Conservation (phyloP, 139 green algal species). For the Tetraselmis striata region DNA sequence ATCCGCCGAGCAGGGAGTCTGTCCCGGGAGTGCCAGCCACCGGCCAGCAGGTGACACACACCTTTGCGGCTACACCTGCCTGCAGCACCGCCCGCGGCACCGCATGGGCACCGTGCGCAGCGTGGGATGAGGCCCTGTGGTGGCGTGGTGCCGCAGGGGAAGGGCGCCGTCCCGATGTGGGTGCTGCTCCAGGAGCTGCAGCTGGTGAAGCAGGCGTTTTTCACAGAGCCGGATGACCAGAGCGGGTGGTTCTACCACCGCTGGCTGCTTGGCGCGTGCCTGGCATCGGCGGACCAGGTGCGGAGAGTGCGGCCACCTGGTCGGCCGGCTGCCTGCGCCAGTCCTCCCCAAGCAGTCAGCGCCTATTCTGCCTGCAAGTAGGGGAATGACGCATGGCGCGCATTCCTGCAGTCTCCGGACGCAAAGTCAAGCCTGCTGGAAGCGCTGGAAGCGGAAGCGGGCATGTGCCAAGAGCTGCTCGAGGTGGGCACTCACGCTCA, state of each 20-base stretch:
- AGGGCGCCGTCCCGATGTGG: background rate
- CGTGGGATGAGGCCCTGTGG: constrained; percentile 85
- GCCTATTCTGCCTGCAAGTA: background rate
- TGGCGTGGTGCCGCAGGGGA: constrained; percentile 52
- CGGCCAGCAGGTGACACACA: background rate
- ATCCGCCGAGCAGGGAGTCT: no score
- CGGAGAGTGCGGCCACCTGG: no score
- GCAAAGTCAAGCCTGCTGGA: constrained; percentile 6
- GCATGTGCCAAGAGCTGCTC: constrained; percentile 30
- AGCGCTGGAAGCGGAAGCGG: constrained; percentile 32
- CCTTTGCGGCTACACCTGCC: constrained; percentile 1
- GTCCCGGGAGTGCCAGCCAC: no score
- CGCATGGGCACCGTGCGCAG: constrained; percentile 66
- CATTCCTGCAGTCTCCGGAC: background rate
- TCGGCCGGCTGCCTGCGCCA: background rate
- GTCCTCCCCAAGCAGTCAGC: background rate
- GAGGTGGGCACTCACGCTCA: constrained; percentile 30
- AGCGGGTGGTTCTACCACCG: constrained; percentile 91
- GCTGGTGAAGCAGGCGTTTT: constrained; percentile 68
- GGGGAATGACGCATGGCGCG: background rate
- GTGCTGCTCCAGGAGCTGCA: background rate
- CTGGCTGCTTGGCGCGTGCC: constrained; percentile 73
- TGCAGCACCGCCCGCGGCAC: constrained; percentile 30
- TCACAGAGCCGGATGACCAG: constrained; percentile 88
- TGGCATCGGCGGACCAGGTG: constrained; percentile 33